A percentile compares a stretch with the other conserved stretches of the same genome.
These are phyloP conservation scores for Trichoderma virens DNA, from an alignment of 495 filamentous ascomycete genomes.

Conservation along the genomic window DNA sequence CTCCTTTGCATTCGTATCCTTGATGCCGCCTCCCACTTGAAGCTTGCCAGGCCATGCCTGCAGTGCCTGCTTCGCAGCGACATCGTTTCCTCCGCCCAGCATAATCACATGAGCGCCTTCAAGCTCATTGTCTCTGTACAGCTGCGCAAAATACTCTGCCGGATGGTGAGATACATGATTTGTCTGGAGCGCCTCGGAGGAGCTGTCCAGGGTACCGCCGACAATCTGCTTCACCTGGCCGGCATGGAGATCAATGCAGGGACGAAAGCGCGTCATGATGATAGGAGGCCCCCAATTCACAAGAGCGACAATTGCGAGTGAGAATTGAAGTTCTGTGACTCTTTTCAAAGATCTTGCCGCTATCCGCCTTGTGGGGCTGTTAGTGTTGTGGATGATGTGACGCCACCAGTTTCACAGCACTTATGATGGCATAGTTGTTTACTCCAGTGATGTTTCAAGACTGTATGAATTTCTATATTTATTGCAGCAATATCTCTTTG, in stretches of 20 bases:
- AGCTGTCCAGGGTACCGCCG: conserved; percentile 74
- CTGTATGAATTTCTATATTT: no score
- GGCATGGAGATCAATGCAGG: conserved; percentile 94
- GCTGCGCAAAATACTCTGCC: conserved; percentile 64
- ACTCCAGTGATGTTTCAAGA: no score
- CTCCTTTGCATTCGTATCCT: conserved; percentile 66
- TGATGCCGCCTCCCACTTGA: conserved; percentile 90
- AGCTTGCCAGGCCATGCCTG: conserved; percentile 65
- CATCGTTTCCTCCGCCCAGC: conserved; percentile 80
- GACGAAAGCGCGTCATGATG: conserved; percentile 86
- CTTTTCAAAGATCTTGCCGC: background rate
- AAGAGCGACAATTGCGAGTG: background rate
- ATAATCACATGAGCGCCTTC: conserved; percentile 89
- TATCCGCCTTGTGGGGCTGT: background rate
- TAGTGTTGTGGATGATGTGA: background rate
- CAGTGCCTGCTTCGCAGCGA: conserved; percentile 69
- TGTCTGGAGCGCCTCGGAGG: conserved; percentile 62
- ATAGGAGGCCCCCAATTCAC: background rate
- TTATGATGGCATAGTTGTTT: background rate
- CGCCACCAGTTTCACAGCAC: background rate
- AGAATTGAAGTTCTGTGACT: background rate
- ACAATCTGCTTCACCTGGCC: conserved; percentile 98
- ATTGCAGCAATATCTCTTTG: no score
- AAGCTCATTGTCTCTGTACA: conserved; percentile 68
- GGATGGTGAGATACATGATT: conserved; percentile 84